Percentiles rank a stretch among this genome's conserved stretches.
Conservation (phyloP, 345 rosid genomes). For the Eucalyptus sp. region DNA sequence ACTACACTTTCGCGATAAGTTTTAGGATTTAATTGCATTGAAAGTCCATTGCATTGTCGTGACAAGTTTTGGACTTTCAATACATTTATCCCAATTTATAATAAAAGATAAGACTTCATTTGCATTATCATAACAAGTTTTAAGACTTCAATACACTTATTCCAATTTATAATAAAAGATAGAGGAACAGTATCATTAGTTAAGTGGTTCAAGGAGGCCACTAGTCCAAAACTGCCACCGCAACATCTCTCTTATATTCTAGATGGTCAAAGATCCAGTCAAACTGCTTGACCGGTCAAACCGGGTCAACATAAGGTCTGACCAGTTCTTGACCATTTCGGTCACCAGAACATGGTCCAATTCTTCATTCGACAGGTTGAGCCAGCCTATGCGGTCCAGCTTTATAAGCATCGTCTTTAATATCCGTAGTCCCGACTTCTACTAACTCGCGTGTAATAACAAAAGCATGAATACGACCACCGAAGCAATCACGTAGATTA, state of each 20-base stretch:
- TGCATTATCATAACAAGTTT: fast-evolving
- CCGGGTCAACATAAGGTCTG: background rate
- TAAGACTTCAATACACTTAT: fast-evolving
- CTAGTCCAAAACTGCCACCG: background rate
- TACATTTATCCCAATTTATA: too few relatives aligned
- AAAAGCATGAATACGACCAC: background rate
- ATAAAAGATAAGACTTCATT: too few relatives aligned
- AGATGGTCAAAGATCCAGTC: background rate
- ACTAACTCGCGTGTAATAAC: background rate
- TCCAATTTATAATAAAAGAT: fast-evolving
- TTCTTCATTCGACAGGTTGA: background rate
- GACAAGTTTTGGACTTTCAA: too few relatives aligned
- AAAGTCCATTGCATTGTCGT: too few relatives aligned
- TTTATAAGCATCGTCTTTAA: background rate
- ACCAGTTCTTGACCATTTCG: background rate
- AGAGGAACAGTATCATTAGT: too few relatives aligned
- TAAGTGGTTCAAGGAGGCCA: background rate
- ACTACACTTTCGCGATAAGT: fast-evolving
- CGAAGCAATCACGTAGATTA: background rate
- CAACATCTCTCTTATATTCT: background rate
- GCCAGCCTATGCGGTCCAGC: background rate
- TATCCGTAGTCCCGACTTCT: background rate
- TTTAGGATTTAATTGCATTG: fast-evolving
- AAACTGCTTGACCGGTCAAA: background rate
- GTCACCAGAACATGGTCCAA: background rate